Evolutionary conservation across 2,329 filamentous ascomycete genomes (phyloP).

Genomic region (Botrytis medusae): DNA sequence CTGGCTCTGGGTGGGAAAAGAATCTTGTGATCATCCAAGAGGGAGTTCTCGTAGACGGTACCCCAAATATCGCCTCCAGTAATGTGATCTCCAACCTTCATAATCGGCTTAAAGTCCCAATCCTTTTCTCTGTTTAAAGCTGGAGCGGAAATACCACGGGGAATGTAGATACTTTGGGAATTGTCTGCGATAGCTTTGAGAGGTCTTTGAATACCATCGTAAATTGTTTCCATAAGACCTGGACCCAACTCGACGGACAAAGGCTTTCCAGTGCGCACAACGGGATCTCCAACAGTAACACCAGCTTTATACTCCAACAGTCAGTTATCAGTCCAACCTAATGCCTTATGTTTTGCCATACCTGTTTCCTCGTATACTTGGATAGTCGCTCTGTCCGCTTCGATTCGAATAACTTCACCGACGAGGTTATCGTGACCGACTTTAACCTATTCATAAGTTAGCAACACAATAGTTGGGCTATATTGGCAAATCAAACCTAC

Average conservation of each 20-base stretch:
- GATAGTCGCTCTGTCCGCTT: constrained; percentile 90
- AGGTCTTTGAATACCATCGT: constrained; percentile 97
- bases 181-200: constrained; percentile 77
- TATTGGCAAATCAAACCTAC: constrained; percentile 40
- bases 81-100: constrained; percentile 96
- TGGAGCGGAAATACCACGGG: constrained; percentile 84
- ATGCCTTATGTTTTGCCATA: constrained; percentile 45
- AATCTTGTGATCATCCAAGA: constrained; percentile 91
- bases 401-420: constrained; percentile 98
- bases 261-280: constrained; percentile 87
- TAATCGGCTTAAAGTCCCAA: constrained; percentile 90
- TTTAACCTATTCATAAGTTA: constrained; percentile 63
- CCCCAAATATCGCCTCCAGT: constrained; percentile 96
- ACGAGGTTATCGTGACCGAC: constrained; percentile 91
- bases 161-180: constrained; percentile 93
- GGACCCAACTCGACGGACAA: constrained; percentile 96
- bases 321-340: constrained; percentile 3
- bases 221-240: constrained; percentile 97
- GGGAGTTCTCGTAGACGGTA: constrained; percentile 91
- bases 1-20: constrained; percentile 84
- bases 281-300: constrained; percentile 93
- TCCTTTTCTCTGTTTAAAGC: constrained; percentile 88
- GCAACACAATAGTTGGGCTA: not conserved
- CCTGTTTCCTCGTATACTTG: constrained; percentile 99
- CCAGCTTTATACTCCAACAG: constrained; percentile 60